Percentiles rank a stretch among this genome's conserved stretches.
phyloP scores from a whole-genome alignment of 441 rosid species.

The Viola pubescens region DNA sequence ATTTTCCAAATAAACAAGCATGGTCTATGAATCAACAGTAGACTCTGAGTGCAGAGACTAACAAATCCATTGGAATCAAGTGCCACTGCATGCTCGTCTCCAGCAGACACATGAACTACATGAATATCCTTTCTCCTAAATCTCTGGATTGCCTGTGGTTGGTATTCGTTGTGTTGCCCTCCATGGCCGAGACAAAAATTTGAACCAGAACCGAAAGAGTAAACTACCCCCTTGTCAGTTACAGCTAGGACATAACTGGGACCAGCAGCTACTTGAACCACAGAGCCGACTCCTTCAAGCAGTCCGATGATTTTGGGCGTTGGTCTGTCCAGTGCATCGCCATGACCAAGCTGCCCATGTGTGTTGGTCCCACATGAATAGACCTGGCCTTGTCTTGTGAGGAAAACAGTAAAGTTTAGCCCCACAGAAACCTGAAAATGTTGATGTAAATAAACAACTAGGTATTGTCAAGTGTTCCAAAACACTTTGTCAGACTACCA shows the following conservation, averaged over 20 bases:
- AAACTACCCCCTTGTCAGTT: slow-evolving; percentile 52
- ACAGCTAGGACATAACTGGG: slow-evolving; percentile 79
- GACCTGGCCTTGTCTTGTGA: slow-evolving; percentile 65
- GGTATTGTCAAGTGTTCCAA: not conserved
- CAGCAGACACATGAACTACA: slow-evolving; percentile 85
- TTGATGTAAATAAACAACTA: too few species aligned
- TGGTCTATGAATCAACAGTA: slow-evolving; percentile 1
- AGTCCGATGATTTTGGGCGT: slow-evolving; percentile 54
- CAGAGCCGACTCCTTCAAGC: slow-evolving; percentile 45
- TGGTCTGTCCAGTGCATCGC: slow-evolving; percentile 68
- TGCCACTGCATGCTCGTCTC: slow-evolving; percentile 92
- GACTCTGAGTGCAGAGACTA: slow-evolving; percentile 24
- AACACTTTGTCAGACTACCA: not conserved
- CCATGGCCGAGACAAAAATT: slow-evolving; percentile 96
- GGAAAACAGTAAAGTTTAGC: slow-evolving; percentile 76
- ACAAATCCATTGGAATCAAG: slow-evolving; percentile 91
- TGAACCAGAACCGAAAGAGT: slow-evolving; percentile 89
- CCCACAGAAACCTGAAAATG: slow-evolving; percentile 80
- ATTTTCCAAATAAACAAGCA: slow-evolving; percentile 11
- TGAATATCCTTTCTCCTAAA: slow-evolving; percentile 64
- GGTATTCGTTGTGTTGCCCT: slow-evolving; percentile 79
- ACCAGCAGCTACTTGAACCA: slow-evolving; percentile 82
- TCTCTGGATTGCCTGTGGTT: slow-evolving; percentile 64
- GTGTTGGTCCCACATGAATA: slow-evolving; percentile 76
- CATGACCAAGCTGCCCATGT: slow-evolving; percentile 91